Base-by-base conservation (phyloP, 371 early-diverging fungal genomes). In the Actinomortierella wolfii region DNA sequence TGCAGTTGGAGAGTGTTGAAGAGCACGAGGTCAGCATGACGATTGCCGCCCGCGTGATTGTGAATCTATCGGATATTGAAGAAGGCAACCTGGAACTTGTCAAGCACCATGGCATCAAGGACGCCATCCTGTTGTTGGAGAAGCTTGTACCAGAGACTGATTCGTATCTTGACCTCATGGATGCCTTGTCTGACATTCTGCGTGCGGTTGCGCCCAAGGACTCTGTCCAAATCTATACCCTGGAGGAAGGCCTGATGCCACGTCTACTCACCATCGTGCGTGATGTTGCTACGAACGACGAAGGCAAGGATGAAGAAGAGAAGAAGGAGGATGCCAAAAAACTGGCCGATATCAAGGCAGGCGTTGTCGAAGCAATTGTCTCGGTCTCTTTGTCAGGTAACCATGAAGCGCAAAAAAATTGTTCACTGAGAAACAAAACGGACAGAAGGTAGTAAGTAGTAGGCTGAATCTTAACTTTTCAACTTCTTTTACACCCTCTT, bases 311-410 rank as follows among this genome's bases (percentile, higher is more conserved):
- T n/a, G 78, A 82, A 42, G 80, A 83, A 26, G 81, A 82, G n/a
- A 67, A 69, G 40, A 80, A 85, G 45, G 81, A 71, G 47, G 66
- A 65, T 24, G 71, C 57, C 47, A 65, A 64, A 44, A 71, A 78
- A 34, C 57, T 84, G 55, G 74, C 64, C 6, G 81, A 80, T 20
- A 76, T 80, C n/a, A 69, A 75, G 29, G 74, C 77, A 24, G 76
- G 79, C 0, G 34, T 83, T 14, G 75, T 79, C 44, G 84, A 81
- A 50, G 64, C 78, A 1, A 64, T 77, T 7, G 78, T 86, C 0
- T 81, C 70, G 55, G 80, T 79, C 0, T 77, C 81, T 0, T 80
- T 81, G 8, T 69, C 81, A 21, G 81, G 83, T 83, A 75, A 40
- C 57, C 42, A 28, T 11, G 21, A 17, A 48, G 20, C 15, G 13